Evolutionary conservation across 768 basidiomycete genomes (phyloP).

Genomic region (Lentinula sp.): DNA sequence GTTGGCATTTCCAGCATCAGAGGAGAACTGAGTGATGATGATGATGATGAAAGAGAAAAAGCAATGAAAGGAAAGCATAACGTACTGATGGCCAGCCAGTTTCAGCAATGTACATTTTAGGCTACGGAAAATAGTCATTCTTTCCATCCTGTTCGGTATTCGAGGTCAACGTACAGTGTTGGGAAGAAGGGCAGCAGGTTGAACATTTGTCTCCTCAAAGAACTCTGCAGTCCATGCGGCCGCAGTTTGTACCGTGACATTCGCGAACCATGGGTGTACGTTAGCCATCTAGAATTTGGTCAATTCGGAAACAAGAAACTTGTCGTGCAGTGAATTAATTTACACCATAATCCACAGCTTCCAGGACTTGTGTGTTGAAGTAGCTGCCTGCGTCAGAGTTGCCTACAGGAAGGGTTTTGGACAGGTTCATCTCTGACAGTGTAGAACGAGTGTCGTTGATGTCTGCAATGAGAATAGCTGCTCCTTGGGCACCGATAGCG

Average conservation of each 20-base stretch:
- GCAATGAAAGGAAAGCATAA: neutral
- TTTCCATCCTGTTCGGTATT: neutral
- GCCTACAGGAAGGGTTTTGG: constrained; percentile 63
- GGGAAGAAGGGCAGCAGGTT: constrained; percentile 42
- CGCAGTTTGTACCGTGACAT: constrained; percentile 55
- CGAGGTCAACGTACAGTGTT: constrained; percentile 35
- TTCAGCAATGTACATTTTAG: constrained; percentile 89
- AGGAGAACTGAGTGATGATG: constrained; percentile 40
- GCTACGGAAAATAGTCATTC: constrained; percentile 19
- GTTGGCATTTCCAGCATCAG: constrained; percentile 46
- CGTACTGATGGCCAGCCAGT: constrained; percentile 81
- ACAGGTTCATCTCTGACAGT: constrained; percentile 49
- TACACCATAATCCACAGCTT: constrained; percentile 65
- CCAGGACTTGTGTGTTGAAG: constrained; percentile 68
- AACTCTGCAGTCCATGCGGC: constrained; percentile 81
- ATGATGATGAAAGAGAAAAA: constrained; percentile 1
- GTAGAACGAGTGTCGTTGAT: constrained; percentile 62
- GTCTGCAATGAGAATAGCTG: constrained; percentile 52
- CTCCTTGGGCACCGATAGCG: constrained; percentile 47
- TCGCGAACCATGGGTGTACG: constrained; percentile 94
- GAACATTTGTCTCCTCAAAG: constrained; percentile 65
- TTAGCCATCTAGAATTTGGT: constrained; percentile 61
- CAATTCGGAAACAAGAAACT: neutral
- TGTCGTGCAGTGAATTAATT: constrained; percentile 11
- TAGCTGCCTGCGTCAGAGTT: constrained; percentile 83